Percentiles rank a stretch among this genome's conserved stretches.
Conservation (phyloP, 1,284 basidiomycete genomes). For the Spongiforma sp. region DNA sequence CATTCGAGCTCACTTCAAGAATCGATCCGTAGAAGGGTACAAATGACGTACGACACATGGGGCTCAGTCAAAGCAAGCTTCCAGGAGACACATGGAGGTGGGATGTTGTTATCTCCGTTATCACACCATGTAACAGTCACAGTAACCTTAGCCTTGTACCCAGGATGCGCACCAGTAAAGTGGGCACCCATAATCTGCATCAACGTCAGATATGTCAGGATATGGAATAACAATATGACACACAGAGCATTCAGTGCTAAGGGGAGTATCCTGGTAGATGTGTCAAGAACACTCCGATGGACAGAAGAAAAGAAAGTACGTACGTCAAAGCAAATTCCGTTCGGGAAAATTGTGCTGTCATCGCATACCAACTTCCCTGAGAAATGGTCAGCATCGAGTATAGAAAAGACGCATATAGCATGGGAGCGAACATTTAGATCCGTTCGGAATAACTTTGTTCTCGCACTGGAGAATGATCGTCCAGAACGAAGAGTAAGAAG, state of each 20-base stretch:
- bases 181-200: constrained; percentile 12
- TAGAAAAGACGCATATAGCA: no score
- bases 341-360: constrained; percentile 9
- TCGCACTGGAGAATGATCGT: constrained; percentile 15
- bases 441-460: constrained; percentile 3
- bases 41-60: constrained; percentile 2
- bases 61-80: constrained; percentile 7
- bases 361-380: constrained; percentile 12
- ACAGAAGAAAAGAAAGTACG: not conserved
- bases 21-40: not conserved
- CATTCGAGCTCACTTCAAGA: no score
- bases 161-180: constrained; percentile 15
- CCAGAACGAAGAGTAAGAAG: constrained; percentile 8
- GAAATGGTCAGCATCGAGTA: no score
- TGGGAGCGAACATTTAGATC: constrained; percentile 3
- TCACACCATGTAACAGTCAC: constrained; percentile 16
- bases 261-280: not conserved
- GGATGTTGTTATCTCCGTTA: not conserved
- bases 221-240: not conserved
- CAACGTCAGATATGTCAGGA: not conserved
- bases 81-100: constrained; percentile 10
- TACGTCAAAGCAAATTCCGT: constrained; percentile 13
- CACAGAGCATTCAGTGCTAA: constrained; percentile 8
- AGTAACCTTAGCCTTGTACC: constrained; percentile 16
- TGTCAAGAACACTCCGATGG: not conserved